phyloP scores from a whole-genome alignment of 768 basidiomycete species.

The Lentinula sp. region DNA sequence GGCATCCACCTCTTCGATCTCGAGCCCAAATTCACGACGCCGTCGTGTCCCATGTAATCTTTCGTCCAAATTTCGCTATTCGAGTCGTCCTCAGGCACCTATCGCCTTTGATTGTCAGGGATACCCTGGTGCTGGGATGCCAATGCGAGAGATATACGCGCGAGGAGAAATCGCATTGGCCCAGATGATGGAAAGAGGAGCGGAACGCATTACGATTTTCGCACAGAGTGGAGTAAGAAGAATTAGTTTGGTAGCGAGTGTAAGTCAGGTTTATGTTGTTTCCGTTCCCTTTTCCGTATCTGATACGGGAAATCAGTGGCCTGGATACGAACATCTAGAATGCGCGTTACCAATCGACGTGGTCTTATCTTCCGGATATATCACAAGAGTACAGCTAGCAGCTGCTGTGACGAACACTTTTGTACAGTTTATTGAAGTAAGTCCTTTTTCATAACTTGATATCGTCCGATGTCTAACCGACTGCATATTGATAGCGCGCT shows the following conservation, averaged over 20 bases:
- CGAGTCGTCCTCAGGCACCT: not conserved
- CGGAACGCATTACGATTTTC: not conserved
- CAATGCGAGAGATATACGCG: not conserved
- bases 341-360: not conserved
- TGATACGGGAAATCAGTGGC: not conserved
- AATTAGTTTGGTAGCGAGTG: not conserved
- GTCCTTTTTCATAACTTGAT: not conserved
- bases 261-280: not conserved
- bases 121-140: not conserved
- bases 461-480: not conserved
- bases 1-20: not conserved
- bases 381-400: not conserved
- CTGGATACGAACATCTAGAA: not conserved
- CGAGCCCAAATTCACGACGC: not conserved
- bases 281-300: not conserved
- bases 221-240: not conserved
- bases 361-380: not conserved
- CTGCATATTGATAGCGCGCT: not conserved
- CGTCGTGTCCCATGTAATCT: not conserved
- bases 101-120: not conserved
- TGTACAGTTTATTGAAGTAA: not conserved
- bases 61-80: not conserved
- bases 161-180: not conserved
- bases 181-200: not conserved
- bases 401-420: not conserved